These are phyloP conservation scores for Ophiosphaerella herpotricha DNA, from an alignment of 2,329 filamentous ascomycete genomes.

Conservation along the genomic window DNA sequence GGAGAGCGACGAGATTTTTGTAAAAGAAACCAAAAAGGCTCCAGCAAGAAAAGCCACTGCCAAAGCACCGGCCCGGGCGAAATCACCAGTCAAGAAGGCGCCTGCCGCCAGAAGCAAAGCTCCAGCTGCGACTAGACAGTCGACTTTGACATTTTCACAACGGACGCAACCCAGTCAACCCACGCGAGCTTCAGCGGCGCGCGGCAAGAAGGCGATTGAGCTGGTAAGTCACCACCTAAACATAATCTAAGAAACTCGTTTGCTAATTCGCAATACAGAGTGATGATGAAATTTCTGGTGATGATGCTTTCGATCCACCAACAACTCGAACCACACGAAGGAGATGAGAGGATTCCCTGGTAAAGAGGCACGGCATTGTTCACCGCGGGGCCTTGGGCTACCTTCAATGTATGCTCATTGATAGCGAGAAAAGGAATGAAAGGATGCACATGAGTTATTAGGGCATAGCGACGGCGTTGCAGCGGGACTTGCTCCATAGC, in stretches of 20 bases:
- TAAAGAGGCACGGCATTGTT: background rate
- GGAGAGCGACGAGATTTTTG: conserved; percentile 55
- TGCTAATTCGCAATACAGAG: conserved; percentile 33
- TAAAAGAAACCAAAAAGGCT: conserved; percentile 38
- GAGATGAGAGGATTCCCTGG: conserved; percentile 13
- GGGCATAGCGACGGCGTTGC: conserved; percentile 36
- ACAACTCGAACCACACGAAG: conserved; percentile 31
- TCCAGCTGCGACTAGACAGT: conserved; percentile 38
- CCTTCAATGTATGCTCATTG: no score
- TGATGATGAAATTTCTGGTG: conserved; percentile 50
- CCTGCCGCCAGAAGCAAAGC: conserved; percentile 23
- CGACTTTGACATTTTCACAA: conserved; percentile 50
- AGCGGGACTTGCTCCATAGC: background rate
- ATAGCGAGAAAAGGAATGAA: no score
- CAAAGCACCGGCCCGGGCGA: conserved; percentile 22
- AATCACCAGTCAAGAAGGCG: conserved; percentile 35
- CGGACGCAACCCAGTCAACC: conserved; percentile 42
- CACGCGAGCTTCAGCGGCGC: conserved; percentile 24
- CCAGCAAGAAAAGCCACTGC: conserved; percentile 32
- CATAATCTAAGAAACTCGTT: background rate
- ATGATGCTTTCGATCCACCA: conserved; percentile 48
- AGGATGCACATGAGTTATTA: background rate
- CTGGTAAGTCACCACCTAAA: conserved; percentile 40
- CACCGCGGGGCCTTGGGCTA: no score
- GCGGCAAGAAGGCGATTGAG: conserved; percentile 44